These are phyloP conservation scores for Ceraceosorus guamensis DNA, from an alignment of 1,284 basidiomycete genomes.

Conservation along the genomic window DNA sequence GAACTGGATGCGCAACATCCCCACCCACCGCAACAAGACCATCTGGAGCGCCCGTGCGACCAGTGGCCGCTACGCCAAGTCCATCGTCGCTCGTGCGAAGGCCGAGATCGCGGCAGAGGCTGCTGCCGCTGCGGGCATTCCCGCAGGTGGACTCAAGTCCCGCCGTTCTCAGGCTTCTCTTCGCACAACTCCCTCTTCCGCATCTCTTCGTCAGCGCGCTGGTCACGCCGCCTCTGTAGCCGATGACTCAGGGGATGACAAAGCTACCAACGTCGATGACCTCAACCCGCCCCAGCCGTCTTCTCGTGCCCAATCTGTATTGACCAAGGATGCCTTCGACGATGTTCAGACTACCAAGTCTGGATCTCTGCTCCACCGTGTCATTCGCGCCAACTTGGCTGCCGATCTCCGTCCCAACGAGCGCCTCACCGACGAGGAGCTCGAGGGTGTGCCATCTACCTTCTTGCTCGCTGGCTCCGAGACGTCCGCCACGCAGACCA, in stretches of 20 bases:
- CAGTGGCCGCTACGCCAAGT: not conserved
- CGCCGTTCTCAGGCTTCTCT: too few relatives aligned
- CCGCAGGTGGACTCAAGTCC: too few relatives aligned
- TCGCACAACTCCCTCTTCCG: not conserved
- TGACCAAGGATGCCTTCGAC: not conserved
- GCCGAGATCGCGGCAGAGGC: not conserved
- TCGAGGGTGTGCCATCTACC: slow-evolving; percentile 15
- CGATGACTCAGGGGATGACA: not conserved
- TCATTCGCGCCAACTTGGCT: slow-evolving; percentile 17
- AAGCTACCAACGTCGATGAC: not conserved
- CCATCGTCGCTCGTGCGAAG: not conserved
- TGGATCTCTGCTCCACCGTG: not conserved
- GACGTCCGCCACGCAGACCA: slow-evolving; percentile 36
- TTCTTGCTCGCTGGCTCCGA: slow-evolving; percentile 46
- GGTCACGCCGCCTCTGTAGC: not conserved
- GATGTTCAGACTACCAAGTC: not conserved
- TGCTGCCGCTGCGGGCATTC: not conserved
- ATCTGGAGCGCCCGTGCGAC: slow-evolving; percentile 6
- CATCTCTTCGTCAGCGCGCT: not conserved
- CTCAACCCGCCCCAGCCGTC: not conserved
- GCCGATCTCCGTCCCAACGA: slow-evolving; percentile 23
- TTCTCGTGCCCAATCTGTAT: not conserved
- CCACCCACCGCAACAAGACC: slow-evolving; percentile 20
- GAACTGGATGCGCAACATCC: slow-evolving; percentile 34
- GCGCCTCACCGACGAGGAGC: slow-evolving; percentile 30